A percentile compares a stretch with the other conserved stretches of the same genome.
These are phyloP conservation scores for Typha latifolia DNA, from an alignment of 176 grass and related monocot species.

Conservation along the genomic window DNA sequence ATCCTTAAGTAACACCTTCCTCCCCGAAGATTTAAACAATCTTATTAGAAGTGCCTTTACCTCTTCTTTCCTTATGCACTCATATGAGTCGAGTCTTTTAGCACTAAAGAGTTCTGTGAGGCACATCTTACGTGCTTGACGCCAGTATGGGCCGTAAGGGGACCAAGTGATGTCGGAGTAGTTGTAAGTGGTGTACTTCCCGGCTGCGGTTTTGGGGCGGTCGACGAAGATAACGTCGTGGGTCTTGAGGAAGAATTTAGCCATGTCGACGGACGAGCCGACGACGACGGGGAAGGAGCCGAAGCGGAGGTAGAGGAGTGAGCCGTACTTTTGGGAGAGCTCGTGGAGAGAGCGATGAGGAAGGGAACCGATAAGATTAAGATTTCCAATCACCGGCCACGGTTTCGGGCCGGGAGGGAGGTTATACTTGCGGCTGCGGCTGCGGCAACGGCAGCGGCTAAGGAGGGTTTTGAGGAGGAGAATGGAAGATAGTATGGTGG, in stretches of 20 bases:
- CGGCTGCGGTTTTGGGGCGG: conserved; percentile 35
- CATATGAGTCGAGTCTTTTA: conserved; percentile 34
- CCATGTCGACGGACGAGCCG: conserved; percentile 38
- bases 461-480: conserved; percentile 8
- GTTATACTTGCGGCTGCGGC: background rate
- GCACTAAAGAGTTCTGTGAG: conserved; percentile 52
- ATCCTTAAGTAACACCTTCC: conserved; percentile 58
- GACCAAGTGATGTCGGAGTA: conserved; percentile 48
- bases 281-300: conserved; percentile 50
- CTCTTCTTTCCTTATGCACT: conserved; percentile 36
- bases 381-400: conserved; percentile 59
- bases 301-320: conserved; percentile 51
- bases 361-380: conserved; percentile 19
- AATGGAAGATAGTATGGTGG: conserved; percentile 5
- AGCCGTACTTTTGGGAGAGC: conserved; percentile 37
- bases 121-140: conserved; percentile 48
- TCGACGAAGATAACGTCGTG: conserved; percentile 49
- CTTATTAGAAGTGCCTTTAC: conserved; percentile 18
- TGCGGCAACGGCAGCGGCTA: background rate
- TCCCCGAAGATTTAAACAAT: background rate
- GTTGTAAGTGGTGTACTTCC: conserved; percentile 35
- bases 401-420: conserved; percentile 51
- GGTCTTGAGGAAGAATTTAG: conserved; percentile 53
- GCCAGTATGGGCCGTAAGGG: conserved; percentile 51
- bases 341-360: conserved; percentile 47